Evolutionary conservation across 768 basidiomycete genomes (phyloP).

Genomic region (Gautieria morchelliformis): DNA sequence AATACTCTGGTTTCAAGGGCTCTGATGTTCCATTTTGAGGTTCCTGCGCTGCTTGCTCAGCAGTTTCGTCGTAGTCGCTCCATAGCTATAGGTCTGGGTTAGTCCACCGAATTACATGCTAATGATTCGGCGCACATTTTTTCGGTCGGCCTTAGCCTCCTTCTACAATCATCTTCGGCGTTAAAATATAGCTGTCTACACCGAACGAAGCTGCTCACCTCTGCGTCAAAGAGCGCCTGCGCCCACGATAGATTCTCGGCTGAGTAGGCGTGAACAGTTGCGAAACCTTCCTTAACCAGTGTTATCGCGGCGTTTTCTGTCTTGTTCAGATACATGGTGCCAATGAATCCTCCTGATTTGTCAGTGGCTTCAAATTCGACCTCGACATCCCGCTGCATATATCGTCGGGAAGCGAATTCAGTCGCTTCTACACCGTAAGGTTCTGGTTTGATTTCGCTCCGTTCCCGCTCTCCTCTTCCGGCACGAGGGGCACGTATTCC

Average conservation of each 20-base stretch:
- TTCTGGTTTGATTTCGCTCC: slow-evolving; percentile 63
- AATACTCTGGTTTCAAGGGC: slow-evolving; percentile 69
- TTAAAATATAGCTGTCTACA: background rate
- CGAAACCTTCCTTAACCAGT: slow-evolving; percentile 82
- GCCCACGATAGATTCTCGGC: slow-evolving; percentile 77
- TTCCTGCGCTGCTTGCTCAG: slow-evolving; percentile 41
- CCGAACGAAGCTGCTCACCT: slow-evolving; percentile 35
- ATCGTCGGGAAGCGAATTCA: slow-evolving; percentile 68
- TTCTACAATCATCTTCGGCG: slow-evolving; percentile 30
- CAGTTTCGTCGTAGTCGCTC: slow-evolving; percentile 72
- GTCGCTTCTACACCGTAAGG: slow-evolving; percentile 78
- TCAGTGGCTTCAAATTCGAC: slow-evolving; percentile 85
- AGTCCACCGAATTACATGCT: background rate
- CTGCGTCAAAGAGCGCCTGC: slow-evolving; percentile 72
- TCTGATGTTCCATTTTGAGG: slow-evolving; percentile 19
- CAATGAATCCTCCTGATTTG: slow-evolving; percentile 95
- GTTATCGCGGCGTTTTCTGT: slow-evolving; percentile 77
- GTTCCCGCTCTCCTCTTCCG: slow-evolving; percentile 53
- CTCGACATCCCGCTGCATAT: slow-evolving; percentile 94
- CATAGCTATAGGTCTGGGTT: slow-evolving; percentile 53
- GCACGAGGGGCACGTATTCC: slow-evolving; percentile 88
- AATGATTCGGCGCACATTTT: slow-evolving; percentile 47
- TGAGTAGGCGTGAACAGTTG: slow-evolving; percentile 80
- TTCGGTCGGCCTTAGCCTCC: slow-evolving; percentile 71
- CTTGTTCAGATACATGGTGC: slow-evolving; percentile 76